These are phyloP conservation scores for Pneumocystis murina DNA, from an alignment of 1,139 yeast species.

Conservation along the genomic window DNA sequence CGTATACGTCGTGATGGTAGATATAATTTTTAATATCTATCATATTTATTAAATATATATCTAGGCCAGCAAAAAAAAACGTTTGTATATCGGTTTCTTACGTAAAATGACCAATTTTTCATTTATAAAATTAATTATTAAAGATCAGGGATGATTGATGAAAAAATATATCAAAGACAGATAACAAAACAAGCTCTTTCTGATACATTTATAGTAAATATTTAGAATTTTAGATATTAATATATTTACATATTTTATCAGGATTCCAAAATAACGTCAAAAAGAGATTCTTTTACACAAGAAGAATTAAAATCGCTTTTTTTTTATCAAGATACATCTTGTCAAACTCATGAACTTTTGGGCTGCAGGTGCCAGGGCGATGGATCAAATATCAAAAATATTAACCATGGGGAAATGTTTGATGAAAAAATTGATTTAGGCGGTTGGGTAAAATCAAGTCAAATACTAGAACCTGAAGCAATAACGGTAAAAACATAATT, in stretches of 20 bases:
- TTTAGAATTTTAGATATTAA: slow-evolving; percentile 28
- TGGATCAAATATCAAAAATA: slow-evolving; percentile 11
- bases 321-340: slow-evolving; percentile 35
- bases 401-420: slow-evolving; percentile 3
- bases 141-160: slow-evolving; percentile 81
- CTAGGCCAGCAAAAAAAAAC: slow-evolving; percentile 36
- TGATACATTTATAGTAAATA: slow-evolving; percentile 42
- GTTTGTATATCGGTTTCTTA: slow-evolving; percentile 72
- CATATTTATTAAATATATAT: not conserved
- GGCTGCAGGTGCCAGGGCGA: slow-evolving; percentile 43
- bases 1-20: slow-evolving; percentile 81
- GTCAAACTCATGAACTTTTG: slow-evolving; percentile 73
- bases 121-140: slow-evolving; percentile 20
- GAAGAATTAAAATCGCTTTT: not conserved
- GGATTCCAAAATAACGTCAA: slow-evolving; percentile 16
- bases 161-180: slow-evolving; percentile 88
- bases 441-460: not conserved
- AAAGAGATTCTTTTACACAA: not conserved
- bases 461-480: not conserved
- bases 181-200: slow-evolving; percentile 70
- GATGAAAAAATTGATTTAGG: slow-evolving; percentile 10
- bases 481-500: not conserved
- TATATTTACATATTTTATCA: slow-evolving; percentile 65
- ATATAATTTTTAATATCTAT: not conserved
- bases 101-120: not conserved